Conservation (phyloP, 1,284 basidiomycete species). For the Cryptococcus sp. region DNA sequence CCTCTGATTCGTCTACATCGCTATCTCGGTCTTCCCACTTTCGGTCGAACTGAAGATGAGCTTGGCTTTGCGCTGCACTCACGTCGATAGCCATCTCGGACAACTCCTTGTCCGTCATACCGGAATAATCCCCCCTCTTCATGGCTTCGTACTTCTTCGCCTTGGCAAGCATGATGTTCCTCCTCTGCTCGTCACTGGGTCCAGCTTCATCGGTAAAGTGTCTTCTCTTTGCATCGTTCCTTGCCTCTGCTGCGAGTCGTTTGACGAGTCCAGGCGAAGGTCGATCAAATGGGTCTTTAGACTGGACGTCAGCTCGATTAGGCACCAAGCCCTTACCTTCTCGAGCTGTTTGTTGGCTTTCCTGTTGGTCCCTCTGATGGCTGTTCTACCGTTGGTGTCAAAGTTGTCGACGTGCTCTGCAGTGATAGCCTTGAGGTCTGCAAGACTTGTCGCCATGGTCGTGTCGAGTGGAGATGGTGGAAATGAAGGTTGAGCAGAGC, state of each 20-base stretch:
- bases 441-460: slow-evolving; percentile 15
- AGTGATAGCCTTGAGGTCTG: slow-evolving; percentile 44
- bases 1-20: slow-evolving; percentile 34
- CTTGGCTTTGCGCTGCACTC: slow-evolving; percentile 36
- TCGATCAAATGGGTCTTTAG: slow-evolving; percentile 39
- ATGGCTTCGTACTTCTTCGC: slow-evolving; percentile 76
- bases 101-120: slow-evolving; percentile 69
- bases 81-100: slow-evolving; percentile 77
- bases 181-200: slow-evolving; percentile 36
- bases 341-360: slow-evolving; percentile 16
- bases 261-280: slow-evolving; percentile 43
- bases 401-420: slow-evolving; percentile 45
- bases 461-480: too few relatives aligned
- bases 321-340: slow-evolving; percentile 4
- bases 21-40: slow-evolving; percentile 51
- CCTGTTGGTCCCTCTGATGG: slow-evolving; percentile 31
- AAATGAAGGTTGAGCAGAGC: too few relatives aligned
- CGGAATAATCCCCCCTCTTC: slow-evolving; percentile 70
- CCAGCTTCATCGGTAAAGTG: slow-evolving; percentile 31
- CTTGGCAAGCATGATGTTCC: slow-evolving; percentile 61
- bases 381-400: slow-evolving; percentile 36
- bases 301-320: slow-evolving; percentile 1
- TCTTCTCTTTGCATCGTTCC: slow-evolving; percentile 37
- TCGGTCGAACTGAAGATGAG: slow-evolving; percentile 61
- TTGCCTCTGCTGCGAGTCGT: slow-evolving; percentile 40